Conservation (phyloP, 345 rosid species). For the Carallia pectinifolia region DNA sequence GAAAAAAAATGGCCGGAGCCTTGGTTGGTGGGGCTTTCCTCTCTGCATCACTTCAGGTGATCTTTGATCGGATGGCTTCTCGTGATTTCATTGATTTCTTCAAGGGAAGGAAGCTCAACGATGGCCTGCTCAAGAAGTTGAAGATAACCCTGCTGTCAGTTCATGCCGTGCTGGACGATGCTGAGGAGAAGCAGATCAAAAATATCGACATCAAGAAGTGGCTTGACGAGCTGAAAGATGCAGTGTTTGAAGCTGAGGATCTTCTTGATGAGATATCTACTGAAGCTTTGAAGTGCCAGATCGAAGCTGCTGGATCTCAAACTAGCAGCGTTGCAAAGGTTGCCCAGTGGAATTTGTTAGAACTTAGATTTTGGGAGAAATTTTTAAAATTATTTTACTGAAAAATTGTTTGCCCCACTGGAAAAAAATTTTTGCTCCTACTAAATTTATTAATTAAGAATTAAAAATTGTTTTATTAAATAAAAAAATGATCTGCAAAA, state of each 20-base stretch:
- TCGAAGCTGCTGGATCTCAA: background rate
- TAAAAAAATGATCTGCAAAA: too few relatives aligned
- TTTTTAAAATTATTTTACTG: too few relatives aligned
- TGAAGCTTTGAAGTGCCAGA: background rate
- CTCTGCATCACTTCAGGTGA: too few relatives aligned
- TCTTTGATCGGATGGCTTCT: too few relatives aligned
- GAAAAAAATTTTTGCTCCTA: too few relatives aligned
- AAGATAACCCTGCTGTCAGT: background rate
- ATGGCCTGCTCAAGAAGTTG: background rate
- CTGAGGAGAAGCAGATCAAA: background rate
- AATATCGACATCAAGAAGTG: background rate
- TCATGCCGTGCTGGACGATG: background rate
- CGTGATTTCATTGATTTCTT: too few relatives aligned
- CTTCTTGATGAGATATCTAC: background rate
- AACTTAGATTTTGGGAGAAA: too few relatives aligned
- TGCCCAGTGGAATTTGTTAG: background rate
- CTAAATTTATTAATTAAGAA: too few relatives aligned
- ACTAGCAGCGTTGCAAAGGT: background rate
- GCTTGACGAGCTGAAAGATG: background rate
- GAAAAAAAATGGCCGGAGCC: too few relatives aligned
- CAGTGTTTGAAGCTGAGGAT: background rate
- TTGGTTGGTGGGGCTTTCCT: too few relatives aligned
- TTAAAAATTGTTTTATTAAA: too few relatives aligned
- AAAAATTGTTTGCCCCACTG: too few relatives aligned
- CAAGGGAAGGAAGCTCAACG: background rate